Percentiles rank a stretch among this genome's conserved stretches.
phyloP scores from a whole-genome alignment of 164 flowering plant genomes.

The Piper longum region DNA sequence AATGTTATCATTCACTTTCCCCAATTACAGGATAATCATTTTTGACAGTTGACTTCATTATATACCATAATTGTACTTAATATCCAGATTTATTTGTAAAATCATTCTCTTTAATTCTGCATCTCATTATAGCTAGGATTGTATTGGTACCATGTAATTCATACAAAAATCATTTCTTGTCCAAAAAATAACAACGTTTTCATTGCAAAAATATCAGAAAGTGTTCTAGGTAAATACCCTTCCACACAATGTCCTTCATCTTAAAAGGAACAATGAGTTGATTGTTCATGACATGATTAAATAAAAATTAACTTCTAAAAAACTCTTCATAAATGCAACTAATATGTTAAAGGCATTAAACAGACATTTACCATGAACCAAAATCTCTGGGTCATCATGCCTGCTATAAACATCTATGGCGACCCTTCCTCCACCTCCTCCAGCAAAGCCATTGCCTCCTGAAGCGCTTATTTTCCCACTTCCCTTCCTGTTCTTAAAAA shows the following conservation, averaged over 20 bases:
- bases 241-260: neutral
- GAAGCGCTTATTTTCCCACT: conserved; percentile 72
- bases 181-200: no score
- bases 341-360: neutral
- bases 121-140: no score
- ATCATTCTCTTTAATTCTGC: no score
- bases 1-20: no score
- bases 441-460: conserved; percentile 92
- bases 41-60: no score
- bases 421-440: conserved; percentile 98
- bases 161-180: no score
- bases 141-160: neutral
- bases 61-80: no score
- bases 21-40: no score
- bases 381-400: conserved; percentile 60
- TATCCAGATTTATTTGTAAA: no score
- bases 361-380: conserved; percentile 58
- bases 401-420: conserved; percentile 64
- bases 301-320: neutral
- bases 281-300: neutral
- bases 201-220: neutral
- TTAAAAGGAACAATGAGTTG: no score
- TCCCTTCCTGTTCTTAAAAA: conserved; percentile 71
- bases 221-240: neutral
- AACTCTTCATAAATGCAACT: neutral